These are phyloP conservation scores for Cicer arietinum DNA, from an alignment of 306 rosid genomes.

Conservation along the genomic window DNA sequence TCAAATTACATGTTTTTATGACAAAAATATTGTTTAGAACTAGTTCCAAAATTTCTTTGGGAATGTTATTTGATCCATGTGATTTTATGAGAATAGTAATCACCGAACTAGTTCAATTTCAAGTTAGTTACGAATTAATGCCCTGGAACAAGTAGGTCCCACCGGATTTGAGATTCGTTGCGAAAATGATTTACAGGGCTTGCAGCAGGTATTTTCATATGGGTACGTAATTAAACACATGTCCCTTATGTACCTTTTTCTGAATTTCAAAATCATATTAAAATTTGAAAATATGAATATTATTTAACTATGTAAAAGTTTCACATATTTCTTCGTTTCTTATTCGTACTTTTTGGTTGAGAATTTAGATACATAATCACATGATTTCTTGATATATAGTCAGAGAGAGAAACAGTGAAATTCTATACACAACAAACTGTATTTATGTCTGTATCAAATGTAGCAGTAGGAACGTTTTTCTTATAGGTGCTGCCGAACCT, in stretches of 20 bases:
- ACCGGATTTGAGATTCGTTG: slow-evolving; percentile 17
- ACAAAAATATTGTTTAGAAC: too few species aligned
- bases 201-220: slow-evolving; percentile 20
- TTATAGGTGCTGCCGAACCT: slow-evolving; percentile 9
- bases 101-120: neutral
- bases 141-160: slow-evolving; percentile 19
- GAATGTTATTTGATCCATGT: slow-evolving; percentile 28
- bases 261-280: neutral
- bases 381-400: too few species aligned
- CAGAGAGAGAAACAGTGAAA: slow-evolving; percentile 3
- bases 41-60: neutral
- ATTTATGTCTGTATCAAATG: neutral
- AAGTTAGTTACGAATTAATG: neutral
- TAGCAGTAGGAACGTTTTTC: neutral
- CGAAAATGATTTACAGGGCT: neutral
- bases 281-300: neutral
- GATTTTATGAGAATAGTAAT: slow-evolving; percentile 32
- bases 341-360: neutral
- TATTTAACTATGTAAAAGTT: neutral
- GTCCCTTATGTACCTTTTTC: neutral
- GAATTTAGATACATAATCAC: too few species aligned
- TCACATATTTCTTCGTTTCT: neutral
- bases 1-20: too few species aligned
- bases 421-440: neutral
- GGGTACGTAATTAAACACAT: neutral